Percentiles rank a stretch among this genome's conserved stretches.
These are phyloP conservation scores for Ceratobasidium sp. DNA, from an alignment of 1,284 basidiomycete species.

Conservation along the genomic window DNA sequence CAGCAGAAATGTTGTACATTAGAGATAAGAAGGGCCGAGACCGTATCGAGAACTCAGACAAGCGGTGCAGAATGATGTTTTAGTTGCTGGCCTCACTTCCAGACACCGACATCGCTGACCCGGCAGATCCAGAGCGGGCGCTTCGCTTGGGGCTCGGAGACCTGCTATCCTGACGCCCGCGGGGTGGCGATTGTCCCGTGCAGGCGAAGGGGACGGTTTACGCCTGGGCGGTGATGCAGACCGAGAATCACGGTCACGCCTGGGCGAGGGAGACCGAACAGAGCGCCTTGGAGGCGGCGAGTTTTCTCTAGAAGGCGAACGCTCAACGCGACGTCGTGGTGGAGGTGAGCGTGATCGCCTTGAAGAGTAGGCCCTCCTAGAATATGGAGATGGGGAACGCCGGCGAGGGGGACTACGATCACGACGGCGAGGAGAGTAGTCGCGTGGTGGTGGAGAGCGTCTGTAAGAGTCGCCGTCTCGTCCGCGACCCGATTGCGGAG, in stretches of 20 bases:
- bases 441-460: constrained; percentile 48
- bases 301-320: constrained; percentile 53
- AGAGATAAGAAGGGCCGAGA: background rate
- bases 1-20: constrained; percentile 28
- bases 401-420: constrained; percentile 42
- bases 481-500: constrained; percentile 53
- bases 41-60: background rate
- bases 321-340: constrained; percentile 55
- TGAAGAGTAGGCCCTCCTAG: constrained; percentile 56
- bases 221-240: constrained; percentile 50
- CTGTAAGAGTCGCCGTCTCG: constrained; percentile 47
- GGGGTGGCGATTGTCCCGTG: constrained; percentile 15
- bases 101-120: constrained; percentile 38
- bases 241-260: constrained; percentile 49
- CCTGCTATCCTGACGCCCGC: constrained; percentile 19
- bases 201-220: constrained; percentile 41
- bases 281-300: constrained; percentile 51
- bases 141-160: constrained; percentile 36
- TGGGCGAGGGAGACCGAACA: constrained; percentile 33
- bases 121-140: constrained; percentile 22
- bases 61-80: background rate
- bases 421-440: constrained; percentile 36
- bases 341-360: constrained; percentile 57
- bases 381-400: constrained; percentile 49
- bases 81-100: constrained; percentile 29